phyloP scores from a whole-genome alignment of 768 basidiomycete species.

The Xerocomus potaroensis region DNA sequence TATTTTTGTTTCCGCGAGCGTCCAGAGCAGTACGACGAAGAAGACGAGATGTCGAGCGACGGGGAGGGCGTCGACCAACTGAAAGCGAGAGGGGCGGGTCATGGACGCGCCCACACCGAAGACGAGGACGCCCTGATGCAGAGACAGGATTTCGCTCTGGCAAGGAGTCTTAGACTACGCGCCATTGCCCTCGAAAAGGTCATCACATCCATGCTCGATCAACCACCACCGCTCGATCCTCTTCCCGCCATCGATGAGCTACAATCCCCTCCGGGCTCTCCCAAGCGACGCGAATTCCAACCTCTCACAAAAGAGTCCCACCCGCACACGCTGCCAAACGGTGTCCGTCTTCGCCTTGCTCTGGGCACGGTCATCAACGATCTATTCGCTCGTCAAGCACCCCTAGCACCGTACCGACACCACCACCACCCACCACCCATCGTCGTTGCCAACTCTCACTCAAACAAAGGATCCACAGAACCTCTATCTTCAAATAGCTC shows the following conservation, averaged over 20 bases:
- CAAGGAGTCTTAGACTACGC: constrained; percentile 60
- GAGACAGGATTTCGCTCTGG: constrained; percentile 58
- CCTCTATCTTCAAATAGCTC: constrained; percentile 20
- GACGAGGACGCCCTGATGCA: constrained; percentile 57
- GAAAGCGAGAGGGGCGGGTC: constrained; percentile 48
- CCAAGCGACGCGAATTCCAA: constrained; percentile 32
- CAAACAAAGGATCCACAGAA: constrained; percentile 23
- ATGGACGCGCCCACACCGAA: constrained; percentile 45
- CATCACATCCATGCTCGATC: constrained; percentile 73
- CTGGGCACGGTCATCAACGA: constrained; percentile 78
- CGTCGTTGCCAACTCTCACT: constrained; percentile 25
- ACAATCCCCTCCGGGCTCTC: constrained; percentile 49
- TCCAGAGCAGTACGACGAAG: constrained; percentile 75
- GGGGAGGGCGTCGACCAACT: constrained; percentile 49
- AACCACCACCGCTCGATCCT: constrained; percentile 63
- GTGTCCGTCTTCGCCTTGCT: constrained; percentile 72
- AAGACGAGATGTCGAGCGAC: constrained; percentile 61
- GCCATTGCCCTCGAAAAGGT: constrained; percentile 84
- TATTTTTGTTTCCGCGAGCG: constrained; percentile 62
- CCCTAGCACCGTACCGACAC: constrained; percentile 35
- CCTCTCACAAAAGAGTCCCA: constrained; percentile 33
- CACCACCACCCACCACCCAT: constrained; percentile 35
- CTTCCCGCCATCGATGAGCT: constrained; percentile 42
- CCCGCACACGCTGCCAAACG: constrained; percentile 70
- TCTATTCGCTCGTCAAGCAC: constrained; percentile 69